phyloP scores from a whole-genome alignment of 208 protist species.

The Cochliopodium minus region DNA sequence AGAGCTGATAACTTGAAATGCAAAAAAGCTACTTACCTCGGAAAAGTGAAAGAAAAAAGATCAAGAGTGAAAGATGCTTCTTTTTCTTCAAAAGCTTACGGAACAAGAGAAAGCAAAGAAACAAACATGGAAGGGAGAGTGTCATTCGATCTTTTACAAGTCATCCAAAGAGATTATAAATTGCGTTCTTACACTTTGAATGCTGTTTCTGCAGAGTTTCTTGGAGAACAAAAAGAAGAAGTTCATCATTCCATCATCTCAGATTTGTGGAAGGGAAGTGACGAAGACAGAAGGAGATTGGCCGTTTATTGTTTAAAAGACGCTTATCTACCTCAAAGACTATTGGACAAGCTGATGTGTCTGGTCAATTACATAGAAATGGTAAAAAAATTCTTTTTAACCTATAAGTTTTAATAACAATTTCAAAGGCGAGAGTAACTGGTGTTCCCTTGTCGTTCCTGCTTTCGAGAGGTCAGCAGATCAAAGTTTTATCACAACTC shows the following conservation, averaged over 20 bases:
- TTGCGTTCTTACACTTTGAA: constrained; percentile 98
- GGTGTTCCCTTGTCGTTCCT: constrained; percentile 89
- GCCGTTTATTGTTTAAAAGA: constrained; percentile 91
- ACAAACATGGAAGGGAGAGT: constrained; percentile 85
- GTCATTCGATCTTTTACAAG: constrained; percentile 85
- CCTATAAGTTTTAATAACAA: no score
- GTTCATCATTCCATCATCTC: constrained; percentile 96
- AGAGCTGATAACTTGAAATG: constrained; percentile 65
- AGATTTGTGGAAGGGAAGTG: constrained; percentile 76
- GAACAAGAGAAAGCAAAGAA: constrained; percentile 91
- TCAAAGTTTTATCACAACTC: constrained; percentile 80
- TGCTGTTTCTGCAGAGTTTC: constrained; percentile 87
- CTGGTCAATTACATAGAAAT: constrained; percentile 97
- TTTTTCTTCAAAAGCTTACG: constrained; percentile 89
- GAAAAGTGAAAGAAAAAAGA: constrained; percentile 56
- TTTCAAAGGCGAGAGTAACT: constrained; percentile 92
- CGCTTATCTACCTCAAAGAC: constrained; percentile 71
- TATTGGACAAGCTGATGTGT: constrained; percentile 96
- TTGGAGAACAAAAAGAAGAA: constrained; percentile 98
- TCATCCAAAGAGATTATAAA: constrained; percentile 92
- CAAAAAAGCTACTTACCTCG: constrained; percentile 66
- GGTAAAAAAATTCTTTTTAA: no score
- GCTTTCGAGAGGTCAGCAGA: constrained; percentile 88
- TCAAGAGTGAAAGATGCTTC: constrained; percentile 70
- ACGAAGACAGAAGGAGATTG: constrained; percentile 84